Evolutionary conservation across 1,139 yeast species (phyloP).

Genomic region (Candida freyschussii): DNA sequence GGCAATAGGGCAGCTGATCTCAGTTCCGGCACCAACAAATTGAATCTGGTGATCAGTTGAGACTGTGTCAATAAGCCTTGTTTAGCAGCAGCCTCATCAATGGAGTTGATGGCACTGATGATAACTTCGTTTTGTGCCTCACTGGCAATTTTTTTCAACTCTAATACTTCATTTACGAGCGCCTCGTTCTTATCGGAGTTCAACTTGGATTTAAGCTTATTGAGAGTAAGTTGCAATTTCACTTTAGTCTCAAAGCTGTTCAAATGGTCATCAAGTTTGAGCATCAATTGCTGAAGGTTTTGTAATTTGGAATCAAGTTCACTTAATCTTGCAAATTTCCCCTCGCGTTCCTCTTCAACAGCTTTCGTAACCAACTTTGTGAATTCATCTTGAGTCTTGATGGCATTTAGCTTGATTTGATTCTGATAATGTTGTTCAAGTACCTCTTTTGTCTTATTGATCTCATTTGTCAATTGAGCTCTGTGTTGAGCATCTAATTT

Average conservation of each 20-base stretch:
- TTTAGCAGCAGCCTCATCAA: slow-evolving; percentile 45
- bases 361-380: slow-evolving; percentile 57
- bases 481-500: slow-evolving; percentile 62
- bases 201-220: slow-evolving; percentile 44
- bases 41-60: slow-evolving; percentile 46
- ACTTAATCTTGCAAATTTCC: slow-evolving; percentile 67
- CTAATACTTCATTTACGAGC: slow-evolving; percentile 42
- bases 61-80: slow-evolving; percentile 48
- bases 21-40: slow-evolving; percentile 75
- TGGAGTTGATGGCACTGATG: slow-evolving; percentile 29
- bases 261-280: slow-evolving; percentile 53
- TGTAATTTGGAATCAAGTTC: slow-evolving; percentile 54
- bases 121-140: slow-evolving; percentile 39
- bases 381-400: slow-evolving; percentile 69
- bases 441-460: slow-evolving; percentile 65
- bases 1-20: slow-evolving; percentile 86
- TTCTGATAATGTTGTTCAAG: slow-evolving; percentile 73
- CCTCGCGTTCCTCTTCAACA: slow-evolving; percentile 77
- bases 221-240: slow-evolving; percentile 51
- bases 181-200: slow-evolving; percentile 33
- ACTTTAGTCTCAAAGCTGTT: slow-evolving; percentile 52
- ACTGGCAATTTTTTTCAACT: slow-evolving; percentile 40
- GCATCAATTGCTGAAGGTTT: slow-evolving; percentile 55
- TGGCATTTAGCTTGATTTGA: slow-evolving; percentile 65
- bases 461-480: slow-evolving; percentile 56